These are phyloP conservation scores for Beta corolliflora DNA, from an alignment of 179 eudicot genomes.

Conservation along the genomic window DNA sequence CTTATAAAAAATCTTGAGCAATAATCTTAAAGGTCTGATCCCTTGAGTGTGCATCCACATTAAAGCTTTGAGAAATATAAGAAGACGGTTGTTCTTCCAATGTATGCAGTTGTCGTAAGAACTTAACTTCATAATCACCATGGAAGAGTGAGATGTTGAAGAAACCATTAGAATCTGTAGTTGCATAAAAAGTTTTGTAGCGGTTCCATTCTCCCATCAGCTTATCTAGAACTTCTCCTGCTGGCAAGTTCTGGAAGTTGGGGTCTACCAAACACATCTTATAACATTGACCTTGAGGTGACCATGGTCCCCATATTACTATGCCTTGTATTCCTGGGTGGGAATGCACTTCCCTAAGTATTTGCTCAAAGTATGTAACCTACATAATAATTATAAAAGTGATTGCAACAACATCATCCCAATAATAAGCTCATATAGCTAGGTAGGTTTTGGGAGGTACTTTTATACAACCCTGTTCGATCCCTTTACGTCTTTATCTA, in stretches of 20 bases:
- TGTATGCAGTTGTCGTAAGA: not conserved
- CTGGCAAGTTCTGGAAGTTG: constrained; percentile 49
- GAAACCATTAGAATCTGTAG: constrained; percentile 41
- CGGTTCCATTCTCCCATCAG: constrained; percentile 43
- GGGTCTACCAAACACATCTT: constrained; percentile 54
- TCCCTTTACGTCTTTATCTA: no score
- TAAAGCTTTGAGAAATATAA: not conserved
- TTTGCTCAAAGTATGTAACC: constrained; percentile 45
- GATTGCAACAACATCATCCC: not conserved
- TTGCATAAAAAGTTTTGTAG: not conserved
- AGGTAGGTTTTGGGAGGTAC: no score
- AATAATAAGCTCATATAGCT: no score
- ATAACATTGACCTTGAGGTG: constrained; percentile 44
- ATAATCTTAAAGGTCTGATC: constrained; percentile 5
- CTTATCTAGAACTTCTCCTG: constrained; percentile 59
- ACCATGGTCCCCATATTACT: constrained; percentile 56
- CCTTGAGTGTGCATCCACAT: constrained; percentile 18
- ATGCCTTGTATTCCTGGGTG: constrained; percentile 54
- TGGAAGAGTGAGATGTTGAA: constrained; percentile 41
- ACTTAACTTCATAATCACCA: constrained; percentile 44
- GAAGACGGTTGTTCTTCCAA: not conserved
- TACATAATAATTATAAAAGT: not conserved
- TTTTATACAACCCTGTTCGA: no score
- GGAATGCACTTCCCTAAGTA: constrained; percentile 50
- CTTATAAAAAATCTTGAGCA: not conserved